Evolutionary conservation across 805 yeast species (phyloP).

Genomic region (Metschnikowia aberdeeniae): DNA sequence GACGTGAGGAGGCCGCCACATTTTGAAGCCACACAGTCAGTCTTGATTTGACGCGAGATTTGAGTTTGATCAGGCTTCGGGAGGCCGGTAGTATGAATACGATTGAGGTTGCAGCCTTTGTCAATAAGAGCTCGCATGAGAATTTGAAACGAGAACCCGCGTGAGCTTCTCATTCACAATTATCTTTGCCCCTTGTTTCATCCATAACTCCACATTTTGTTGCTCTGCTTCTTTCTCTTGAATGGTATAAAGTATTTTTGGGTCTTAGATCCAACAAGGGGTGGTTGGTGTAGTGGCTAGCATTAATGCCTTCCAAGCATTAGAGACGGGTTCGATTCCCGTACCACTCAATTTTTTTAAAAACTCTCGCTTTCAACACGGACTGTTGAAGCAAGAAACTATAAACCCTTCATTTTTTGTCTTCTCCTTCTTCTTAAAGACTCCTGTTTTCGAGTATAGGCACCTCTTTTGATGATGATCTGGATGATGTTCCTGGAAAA

Average conservation of each 20-base stretch:
- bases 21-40: background rate
- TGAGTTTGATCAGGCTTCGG: no score
- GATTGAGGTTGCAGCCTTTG: background rate
- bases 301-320: conserved; percentile 93
- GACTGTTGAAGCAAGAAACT: no score
- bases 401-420: background rate
- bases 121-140: background rate
- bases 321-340: conserved; percentile 95
- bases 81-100: no score
- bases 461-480: conserved; percentile 73
- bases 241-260: no score
- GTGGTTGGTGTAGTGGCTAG: conserved; percentile 91
- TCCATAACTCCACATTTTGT: background rate
- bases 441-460: conserved; percentile 44
- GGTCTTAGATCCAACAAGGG: conserved; percentile 27
- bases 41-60: no score
- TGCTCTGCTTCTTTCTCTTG: background rate
- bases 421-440: conserved; percentile 13
- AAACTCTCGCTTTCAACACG: background rate
- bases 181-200: no score
- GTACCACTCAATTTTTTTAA: conserved; percentile 59
- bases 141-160: no score
- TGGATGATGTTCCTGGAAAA: conserved; percentile 56
- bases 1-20: background rate
- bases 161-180: no score